phyloP scores from a whole-genome alignment of 2,329 filamentous ascomycete genomes.

The Tolypocladium inflatum region DNA sequence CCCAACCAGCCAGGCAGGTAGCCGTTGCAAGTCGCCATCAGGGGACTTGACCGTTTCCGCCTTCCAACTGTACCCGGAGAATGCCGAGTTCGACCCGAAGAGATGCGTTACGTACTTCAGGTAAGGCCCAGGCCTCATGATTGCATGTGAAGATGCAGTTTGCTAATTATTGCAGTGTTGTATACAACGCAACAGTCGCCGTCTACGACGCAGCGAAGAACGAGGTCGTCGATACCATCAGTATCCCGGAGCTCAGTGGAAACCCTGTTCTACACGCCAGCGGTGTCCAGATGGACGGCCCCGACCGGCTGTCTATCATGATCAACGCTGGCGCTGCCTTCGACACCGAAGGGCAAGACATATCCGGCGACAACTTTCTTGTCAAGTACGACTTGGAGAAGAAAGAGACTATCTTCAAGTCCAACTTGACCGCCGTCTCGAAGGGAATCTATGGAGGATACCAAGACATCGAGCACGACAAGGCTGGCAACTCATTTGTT shows the following conservation, averaged over 20 bases:
- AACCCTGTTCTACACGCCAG: constrained; percentile 11
- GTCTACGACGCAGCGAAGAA: constrained; percentile 5
- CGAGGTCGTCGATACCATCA: constrained; percentile 13
- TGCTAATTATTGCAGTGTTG: background rate
- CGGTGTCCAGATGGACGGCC: constrained; percentile 23
- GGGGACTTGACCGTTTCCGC: constrained; percentile 4
- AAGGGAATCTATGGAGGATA: constrained; percentile 23
- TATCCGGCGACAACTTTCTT: constrained; percentile 25
- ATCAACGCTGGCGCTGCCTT: constrained; percentile 24
- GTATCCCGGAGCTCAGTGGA: constrained; percentile 18
- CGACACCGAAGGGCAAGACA: constrained; percentile 21
- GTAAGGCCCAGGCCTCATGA: background rate
- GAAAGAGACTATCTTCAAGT: constrained; percentile 17
- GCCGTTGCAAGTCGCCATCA: background rate
- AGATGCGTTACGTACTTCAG: constrained; percentile 11
- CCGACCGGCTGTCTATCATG: constrained; percentile 23
- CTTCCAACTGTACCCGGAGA: constrained; percentile 12
- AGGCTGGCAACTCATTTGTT: constrained; percentile 23
- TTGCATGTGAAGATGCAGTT: background rate
- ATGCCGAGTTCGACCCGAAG: constrained; percentile 10
- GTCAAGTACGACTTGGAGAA: constrained; percentile 21
- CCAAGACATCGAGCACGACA: constrained; percentile 28
- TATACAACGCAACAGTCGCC: constrained; percentile 1
- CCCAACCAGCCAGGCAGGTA: background rate
- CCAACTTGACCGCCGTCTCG: constrained; percentile 20